These are phyloP conservation scores for Camellia japonica DNA, from an alignment of 148 eudicot genomes.

Conservation along the genomic window DNA sequence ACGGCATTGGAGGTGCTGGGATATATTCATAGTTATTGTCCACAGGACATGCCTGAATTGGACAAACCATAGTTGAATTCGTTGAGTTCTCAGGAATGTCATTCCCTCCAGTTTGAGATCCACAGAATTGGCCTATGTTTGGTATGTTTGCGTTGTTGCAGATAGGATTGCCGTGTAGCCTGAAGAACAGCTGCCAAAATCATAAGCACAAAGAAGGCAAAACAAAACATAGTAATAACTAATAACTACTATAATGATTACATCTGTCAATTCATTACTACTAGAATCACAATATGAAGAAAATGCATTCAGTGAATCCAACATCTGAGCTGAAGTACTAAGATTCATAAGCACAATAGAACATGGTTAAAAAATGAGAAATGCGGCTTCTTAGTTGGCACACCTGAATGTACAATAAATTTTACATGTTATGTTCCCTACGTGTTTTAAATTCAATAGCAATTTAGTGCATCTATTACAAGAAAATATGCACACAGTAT, in stretches of 20 bases:
- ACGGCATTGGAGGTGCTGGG: constrained; percentile 48
- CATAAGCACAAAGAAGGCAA: constrained; percentile 11
- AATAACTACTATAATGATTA: neutral
- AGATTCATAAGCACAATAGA: neutral
- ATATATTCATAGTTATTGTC: constrained; percentile 55
- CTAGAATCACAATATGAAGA: neutral
- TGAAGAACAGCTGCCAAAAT: constrained; percentile 30
- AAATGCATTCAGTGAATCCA: constrained; percentile 2
- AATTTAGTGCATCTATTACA: no score
- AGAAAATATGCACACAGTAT: no score
- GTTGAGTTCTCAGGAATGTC: constrained; percentile 24
- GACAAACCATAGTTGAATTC: constrained; percentile 45
- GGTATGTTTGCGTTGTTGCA: constrained; percentile 44
- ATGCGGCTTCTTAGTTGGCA: neutral
- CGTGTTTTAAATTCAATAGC: neutral
- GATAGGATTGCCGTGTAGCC: constrained; percentile 78
- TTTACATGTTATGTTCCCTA: neutral
- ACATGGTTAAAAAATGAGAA: no score
- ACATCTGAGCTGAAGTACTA: neutral
- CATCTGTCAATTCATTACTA: neutral
- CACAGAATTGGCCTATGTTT: constrained; percentile 50
- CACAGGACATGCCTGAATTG: constrained; percentile 55
- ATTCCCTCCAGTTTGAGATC: constrained; percentile 40
- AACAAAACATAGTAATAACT: neutral
- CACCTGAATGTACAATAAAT: neutral